Evolutionary conservation across 202 grass and related monocot genomes (phyloP).

Genomic region (Hordeum pubiflorum): DNA sequence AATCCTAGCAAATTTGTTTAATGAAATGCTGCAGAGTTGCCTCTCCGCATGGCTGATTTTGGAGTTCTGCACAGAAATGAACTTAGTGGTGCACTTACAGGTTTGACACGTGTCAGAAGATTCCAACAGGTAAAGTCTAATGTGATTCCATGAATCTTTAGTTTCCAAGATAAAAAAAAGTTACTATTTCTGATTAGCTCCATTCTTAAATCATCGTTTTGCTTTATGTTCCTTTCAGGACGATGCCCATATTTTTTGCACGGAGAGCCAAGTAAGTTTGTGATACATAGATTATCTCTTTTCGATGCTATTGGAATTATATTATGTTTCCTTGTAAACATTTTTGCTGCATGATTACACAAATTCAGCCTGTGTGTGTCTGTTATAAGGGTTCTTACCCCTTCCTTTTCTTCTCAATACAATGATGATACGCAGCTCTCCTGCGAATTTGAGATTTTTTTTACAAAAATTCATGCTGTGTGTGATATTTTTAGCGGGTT

Average conservation of each 20-base stretch:
- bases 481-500: not conserved
- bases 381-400: no score
- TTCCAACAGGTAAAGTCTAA: slow-evolving; percentile 82
- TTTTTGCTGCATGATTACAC: not conserved
- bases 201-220: slow-evolving; percentile 6
- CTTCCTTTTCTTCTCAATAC: not conserved
- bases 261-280: slow-evolving; percentile 77
- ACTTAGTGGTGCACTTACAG: slow-evolving; percentile 93
- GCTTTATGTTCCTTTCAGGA: slow-evolving; percentile 48
- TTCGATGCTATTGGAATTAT: not conserved
- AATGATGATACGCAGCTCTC: not conserved
- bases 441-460: not conserved
- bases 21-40: slow-evolving; percentile 61
- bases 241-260: slow-evolving; percentile 98
- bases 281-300: not conserved
- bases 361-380: not conserved
- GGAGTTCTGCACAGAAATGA: slow-evolving; percentile 95
- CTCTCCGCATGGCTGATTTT: slow-evolving; percentile 96
- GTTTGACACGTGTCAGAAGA: slow-evolving; percentile 97
- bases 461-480: not conserved
- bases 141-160: slow-evolving; percentile 8
- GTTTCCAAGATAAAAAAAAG: not conserved
- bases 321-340: not conserved
- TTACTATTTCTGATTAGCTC: not conserved
- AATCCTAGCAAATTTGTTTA: not conserved